A percentile compares a stretch with the other conserved stretches of the same genome.
phyloP scores from a whole-genome alignment of 1,284 basidiomycete genomes.

The Papiliotrema terrestris region DNA sequence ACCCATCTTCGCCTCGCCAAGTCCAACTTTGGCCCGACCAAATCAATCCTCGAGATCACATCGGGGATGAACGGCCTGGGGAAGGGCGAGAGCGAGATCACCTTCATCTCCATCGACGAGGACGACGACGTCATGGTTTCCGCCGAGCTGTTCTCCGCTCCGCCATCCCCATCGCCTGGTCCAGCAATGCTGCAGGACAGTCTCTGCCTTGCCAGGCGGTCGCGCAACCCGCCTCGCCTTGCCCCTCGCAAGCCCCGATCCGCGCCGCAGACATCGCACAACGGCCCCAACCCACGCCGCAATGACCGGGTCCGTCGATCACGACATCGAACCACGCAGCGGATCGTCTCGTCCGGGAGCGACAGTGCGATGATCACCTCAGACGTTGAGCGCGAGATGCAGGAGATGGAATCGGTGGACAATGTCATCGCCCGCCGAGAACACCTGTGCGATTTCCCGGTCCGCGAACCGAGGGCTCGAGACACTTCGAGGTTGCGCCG shows the following conservation, averaged over 20 bases:
- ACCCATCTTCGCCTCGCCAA: not conserved
- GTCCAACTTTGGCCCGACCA: not conserved
- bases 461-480: not conserved
- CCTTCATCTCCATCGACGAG: not conserved
- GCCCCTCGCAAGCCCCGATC: too few species aligned
- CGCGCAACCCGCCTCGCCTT: too few species aligned
- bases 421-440: not conserved
- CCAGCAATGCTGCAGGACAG: too few species aligned
- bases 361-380: not conserved
- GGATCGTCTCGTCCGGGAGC: not conserved
- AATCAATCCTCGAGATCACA: slow-evolving; percentile 1
- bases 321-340: not conserved
- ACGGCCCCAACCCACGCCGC: not conserved
- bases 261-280: too few species aligned
- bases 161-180: not conserved
- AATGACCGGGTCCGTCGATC: not conserved
- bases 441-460: not conserved
- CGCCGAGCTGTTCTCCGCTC: not conserved
- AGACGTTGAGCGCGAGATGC: not conserved
- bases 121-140: not conserved
- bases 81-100: not conserved
- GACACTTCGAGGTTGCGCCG: not conserved
- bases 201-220: too few species aligned
- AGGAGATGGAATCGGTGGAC: not conserved
- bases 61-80: not conserved